Conservation (phyloP, 108 stramenopile genomes). For the Nannochloropsis salina region DNA sequence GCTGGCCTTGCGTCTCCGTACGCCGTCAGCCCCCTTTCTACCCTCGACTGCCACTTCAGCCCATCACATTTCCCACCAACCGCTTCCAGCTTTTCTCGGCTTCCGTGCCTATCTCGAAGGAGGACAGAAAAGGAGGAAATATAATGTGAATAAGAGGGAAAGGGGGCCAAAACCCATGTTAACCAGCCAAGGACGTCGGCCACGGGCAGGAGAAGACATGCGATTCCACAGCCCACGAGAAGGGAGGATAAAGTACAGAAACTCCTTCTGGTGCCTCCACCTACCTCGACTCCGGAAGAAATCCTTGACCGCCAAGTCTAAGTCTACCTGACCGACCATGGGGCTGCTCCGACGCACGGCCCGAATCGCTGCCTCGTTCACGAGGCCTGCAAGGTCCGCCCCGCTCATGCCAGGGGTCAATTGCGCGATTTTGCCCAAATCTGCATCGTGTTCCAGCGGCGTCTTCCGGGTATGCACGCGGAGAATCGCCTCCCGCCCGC, state of each 20-base stretch:
- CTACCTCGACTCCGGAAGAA: slow-evolving; percentile 4
- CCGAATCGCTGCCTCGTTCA: slow-evolving; percentile 79
- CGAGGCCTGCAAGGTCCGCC: slow-evolving; percentile 85
- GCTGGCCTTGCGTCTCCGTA: too few species aligned
- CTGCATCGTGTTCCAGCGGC: slow-evolving; percentile 28
- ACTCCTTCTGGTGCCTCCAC: background rate
- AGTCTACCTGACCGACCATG: slow-evolving; percentile 15
- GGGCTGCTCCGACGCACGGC: slow-evolving; percentile 28
- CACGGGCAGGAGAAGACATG: background rate
- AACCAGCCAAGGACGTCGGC: background rate
- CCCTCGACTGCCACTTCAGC: background rate
- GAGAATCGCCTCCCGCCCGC: slow-evolving; percentile 46
- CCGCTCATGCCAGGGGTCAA: slow-evolving; percentile 64
- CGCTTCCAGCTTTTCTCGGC: background rate
- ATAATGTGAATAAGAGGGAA: background rate
- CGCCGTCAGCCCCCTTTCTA: too few species aligned
- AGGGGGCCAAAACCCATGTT: background rate
- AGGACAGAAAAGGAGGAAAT: background rate
- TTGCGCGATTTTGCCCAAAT: slow-evolving; percentile 35
- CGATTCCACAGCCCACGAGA: background rate
- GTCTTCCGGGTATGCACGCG: slow-evolving; percentile 50
- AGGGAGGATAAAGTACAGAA: background rate
- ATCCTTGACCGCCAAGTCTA: slow-evolving; percentile 3
- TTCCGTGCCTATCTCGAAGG: background rate
- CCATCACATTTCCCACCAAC: background rate